Evolutionary conservation across 1,284 basidiomycete species (phyloP).

Genomic region (Rhodotorula mucilaginosa): DNA sequence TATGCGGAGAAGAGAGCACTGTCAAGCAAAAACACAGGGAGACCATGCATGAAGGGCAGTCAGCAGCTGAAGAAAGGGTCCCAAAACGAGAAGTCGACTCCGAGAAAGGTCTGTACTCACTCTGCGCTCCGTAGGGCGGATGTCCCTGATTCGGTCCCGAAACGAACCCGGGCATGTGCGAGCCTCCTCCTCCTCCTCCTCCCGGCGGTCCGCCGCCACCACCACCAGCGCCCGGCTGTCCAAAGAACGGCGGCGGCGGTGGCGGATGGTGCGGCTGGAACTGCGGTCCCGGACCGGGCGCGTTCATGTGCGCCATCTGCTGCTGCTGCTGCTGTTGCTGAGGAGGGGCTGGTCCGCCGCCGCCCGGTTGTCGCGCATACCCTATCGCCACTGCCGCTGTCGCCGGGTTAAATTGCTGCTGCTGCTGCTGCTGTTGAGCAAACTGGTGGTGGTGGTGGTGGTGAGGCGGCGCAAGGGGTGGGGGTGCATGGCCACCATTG

Average conservation of each 20-base stretch:
- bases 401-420: not conserved
- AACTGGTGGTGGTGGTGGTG: not conserved
- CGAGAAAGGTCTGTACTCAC: not conserved
- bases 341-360: not conserved
- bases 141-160: not conserved
- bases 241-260: not conserved
- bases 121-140: slow-evolving; percentile 1
- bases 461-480: not conserved
- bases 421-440: not conserved
- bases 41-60: too few relatives aligned
- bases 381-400: not conserved
- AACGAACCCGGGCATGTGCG: not conserved
- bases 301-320: slow-evolving; percentile 2
- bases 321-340: not conserved
- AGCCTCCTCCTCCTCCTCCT: too few relatives aligned
- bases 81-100: not conserved
- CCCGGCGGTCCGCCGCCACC: too few relatives aligned
- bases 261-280: slow-evolving; percentile 1
- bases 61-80: not conserved
- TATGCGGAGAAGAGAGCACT: slow-evolving; percentile 10
- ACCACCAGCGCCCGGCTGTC: not conserved
- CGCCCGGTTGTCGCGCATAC: not conserved
- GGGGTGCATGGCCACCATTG: not conserved
- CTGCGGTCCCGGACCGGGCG: not conserved
- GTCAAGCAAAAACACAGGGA: not conserved